Evolutionary conservation across 495 filamentous ascomycete species (phyloP), one percentile per base, ranked within the genome.

Genomic region (Talaromyces trachyspermus): DNA sequence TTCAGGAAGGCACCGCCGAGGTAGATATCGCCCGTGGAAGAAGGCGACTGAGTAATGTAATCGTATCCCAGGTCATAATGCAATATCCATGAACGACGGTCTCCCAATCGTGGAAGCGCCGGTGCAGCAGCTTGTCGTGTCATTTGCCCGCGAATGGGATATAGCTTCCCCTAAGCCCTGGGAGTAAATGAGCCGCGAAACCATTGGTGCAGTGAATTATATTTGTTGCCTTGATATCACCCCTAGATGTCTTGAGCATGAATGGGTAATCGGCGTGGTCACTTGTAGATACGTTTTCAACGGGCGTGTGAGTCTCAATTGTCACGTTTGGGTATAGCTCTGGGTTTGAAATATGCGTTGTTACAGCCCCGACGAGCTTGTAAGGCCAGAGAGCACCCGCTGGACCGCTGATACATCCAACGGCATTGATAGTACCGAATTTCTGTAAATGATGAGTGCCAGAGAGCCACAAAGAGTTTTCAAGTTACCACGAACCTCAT

Each of bases 191-290:
- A 0, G 69, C 49, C 5, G 69, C 58, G 49, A 67, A 68, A 25
- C 56, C 74, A 44, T 77, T 76, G 19, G 70, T 76, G 18, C 71
- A 67, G 52, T 73, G 70, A n/a, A 79, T 49, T 23, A 77, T 49
- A 37, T 70, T 61, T 12, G 46, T 54, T 6, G 72, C 62, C 7
- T 49, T 49, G 35, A 72, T 65, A 5, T 27, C 35, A 10, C 69
- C 68, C 5, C 62, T 61, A 0, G 56, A 25, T 0, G 71, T 74
- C 1, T 44, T 43, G 10, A 72, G 42, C 22, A 50, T 48, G 48
- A 64, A 74, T 2, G 59, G 55, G 14, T 47, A 9, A 11, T 36
- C 18, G 6, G 46, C 4, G 11, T 58, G 49, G 12, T 26, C 47
- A 19, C 46, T 25, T 9, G 45, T 36, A 11, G 25, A 15, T 20